Conservation (phyloP, 768 basidiomycete species). For the Russula griseocarnosa region DNA sequence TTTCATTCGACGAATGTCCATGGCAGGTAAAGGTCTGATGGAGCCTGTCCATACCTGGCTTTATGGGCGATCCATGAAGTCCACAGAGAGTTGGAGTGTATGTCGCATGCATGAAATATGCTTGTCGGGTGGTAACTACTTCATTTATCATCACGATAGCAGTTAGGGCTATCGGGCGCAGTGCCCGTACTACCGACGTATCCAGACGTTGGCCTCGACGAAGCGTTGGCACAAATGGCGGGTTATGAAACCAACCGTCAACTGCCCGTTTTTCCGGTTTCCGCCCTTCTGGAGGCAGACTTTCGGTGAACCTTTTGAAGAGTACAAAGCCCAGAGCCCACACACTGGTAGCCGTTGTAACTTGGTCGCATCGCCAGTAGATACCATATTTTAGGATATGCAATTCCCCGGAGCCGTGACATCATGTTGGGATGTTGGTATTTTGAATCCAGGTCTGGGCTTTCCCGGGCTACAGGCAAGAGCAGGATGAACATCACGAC, state of each 20-base stretch:
- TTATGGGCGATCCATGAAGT: neutral
- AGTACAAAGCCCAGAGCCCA: neutral
- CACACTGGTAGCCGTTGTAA: neutral
- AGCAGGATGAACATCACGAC: neutral
- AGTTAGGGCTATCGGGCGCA: too few species aligned
- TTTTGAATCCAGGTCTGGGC: neutral
- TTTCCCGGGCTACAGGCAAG: neutral
- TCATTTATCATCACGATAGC: too few species aligned
- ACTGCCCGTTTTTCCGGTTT: too few species aligned
- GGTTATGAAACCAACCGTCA: too few species aligned
- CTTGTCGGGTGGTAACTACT: too few species aligned
- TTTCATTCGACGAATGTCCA: neutral
- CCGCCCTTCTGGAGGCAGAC: too few species aligned
- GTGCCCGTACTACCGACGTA: neutral
- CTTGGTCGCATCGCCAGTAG: too few species aligned
- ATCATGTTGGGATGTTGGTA: too few species aligned
- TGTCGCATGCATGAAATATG: neutral
- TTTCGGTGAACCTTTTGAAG: neutral
- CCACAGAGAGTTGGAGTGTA: neutral
- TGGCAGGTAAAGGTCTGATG: neutral
- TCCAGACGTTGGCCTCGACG: neutral
- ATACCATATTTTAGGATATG: too few species aligned
- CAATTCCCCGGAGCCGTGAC: too few species aligned
- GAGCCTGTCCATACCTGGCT: neutral
- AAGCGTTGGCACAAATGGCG: neutral